phyloP scores from a whole-genome alignment of 2,329 filamentous ascomycete genomes.

The Sporothrix brasiliensis region DNA sequence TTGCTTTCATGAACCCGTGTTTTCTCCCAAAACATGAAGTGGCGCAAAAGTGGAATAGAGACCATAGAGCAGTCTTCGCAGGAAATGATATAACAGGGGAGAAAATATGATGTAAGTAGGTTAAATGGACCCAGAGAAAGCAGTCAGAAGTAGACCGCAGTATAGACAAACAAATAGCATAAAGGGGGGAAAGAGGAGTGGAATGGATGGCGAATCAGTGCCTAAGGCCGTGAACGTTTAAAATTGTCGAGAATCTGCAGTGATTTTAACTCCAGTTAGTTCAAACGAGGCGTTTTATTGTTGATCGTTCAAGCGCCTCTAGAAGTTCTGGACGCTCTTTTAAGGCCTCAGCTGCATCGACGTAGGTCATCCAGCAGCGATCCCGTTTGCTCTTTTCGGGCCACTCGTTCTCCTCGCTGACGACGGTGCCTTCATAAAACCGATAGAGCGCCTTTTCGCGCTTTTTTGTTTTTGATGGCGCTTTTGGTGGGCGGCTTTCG shows the following conservation, averaged over 20 bases:
- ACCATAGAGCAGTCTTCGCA: constrained; percentile 4
- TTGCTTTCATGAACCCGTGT: background rate
- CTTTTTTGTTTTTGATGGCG: constrained; percentile 57
- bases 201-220: background rate
- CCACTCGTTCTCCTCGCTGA: constrained; percentile 83
- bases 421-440: constrained; percentile 87
- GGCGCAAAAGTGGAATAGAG: background rate
- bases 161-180: background rate
- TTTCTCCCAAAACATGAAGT: background rate
- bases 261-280: background rate
- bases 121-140: background rate
- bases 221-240: background rate
- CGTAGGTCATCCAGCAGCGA: constrained; percentile 85
- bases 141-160: background rate
- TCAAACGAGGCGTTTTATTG: constrained; percentile 53
- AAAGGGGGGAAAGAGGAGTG: background rate
- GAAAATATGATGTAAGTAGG: background rate
- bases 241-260: background rate
- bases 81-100: background rate
- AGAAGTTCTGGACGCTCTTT: constrained; percentile 80
- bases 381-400: constrained; percentile 91
- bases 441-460: constrained; percentile 67
- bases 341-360: constrained; percentile 77
- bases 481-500: constrained; percentile 79
- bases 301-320: constrained; percentile 82